These are phyloP conservation scores for Coemansia sp. DNA, from an alignment of 192 early-diverging fungal species.

Conservation along the genomic window DNA sequence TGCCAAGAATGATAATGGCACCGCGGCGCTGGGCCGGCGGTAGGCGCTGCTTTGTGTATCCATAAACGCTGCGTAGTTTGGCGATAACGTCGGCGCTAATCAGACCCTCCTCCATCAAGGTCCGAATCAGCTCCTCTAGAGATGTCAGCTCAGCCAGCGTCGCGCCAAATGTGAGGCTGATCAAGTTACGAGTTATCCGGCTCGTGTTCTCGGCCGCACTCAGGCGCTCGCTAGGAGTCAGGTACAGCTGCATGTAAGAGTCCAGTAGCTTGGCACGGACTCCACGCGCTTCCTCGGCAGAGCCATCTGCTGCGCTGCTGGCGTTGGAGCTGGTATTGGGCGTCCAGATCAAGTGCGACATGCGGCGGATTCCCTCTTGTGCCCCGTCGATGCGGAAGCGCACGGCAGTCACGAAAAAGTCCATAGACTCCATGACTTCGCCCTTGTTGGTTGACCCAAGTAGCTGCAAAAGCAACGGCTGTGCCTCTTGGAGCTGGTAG, in stretches of 20 bases:
- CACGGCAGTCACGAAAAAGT: constrained; percentile 86
- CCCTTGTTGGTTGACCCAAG: constrained; percentile 86
- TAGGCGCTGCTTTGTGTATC: constrained; percentile 64
- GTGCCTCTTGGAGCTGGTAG: constrained; percentile 73
- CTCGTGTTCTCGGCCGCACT: constrained; percentile 49
- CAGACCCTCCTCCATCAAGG: constrained; percentile 65
- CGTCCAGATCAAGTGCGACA: constrained; percentile 96
- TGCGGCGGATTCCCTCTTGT: constrained; percentile 82
- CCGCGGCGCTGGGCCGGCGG: constrained; percentile 76
- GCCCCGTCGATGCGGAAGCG: constrained; percentile 85
- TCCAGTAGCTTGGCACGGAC: constrained; percentile 74
- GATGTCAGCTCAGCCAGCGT: constrained; percentile 94
- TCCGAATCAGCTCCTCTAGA: constrained; percentile 86
- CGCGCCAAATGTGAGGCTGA: constrained; percentile 79
- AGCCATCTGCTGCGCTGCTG: constrained; percentile 20
- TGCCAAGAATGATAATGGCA: constrained; percentile 89
- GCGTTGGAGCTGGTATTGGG: constrained; percentile 58
- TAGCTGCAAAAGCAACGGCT: constrained; percentile 78
- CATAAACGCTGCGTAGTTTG: constrained; percentile 82
- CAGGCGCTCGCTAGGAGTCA: constrained; percentile 59
- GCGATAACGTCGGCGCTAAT: constrained; percentile 72
- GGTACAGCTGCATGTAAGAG: constrained; percentile 78
- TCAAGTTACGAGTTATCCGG: constrained; percentile 59
- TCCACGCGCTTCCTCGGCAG: constrained; percentile 69
- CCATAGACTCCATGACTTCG: constrained; percentile 96